These are phyloP conservation scores for Ganoderma lingzhi DNA, from an alignment of 1,284 basidiomycete species.

Conservation along the genomic window DNA sequence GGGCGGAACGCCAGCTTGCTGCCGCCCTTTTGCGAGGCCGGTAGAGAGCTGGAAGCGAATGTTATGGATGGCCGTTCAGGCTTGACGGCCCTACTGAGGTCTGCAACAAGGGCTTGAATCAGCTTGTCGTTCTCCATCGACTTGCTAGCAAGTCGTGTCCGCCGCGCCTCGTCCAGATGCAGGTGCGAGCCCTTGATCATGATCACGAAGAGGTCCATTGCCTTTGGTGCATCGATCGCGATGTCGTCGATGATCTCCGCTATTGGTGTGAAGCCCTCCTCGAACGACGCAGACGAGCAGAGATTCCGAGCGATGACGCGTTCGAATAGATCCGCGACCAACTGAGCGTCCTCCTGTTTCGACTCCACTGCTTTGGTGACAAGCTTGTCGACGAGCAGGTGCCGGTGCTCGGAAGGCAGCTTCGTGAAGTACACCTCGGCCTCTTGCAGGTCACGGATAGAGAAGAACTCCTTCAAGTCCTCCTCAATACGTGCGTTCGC, in stretches of 20 bases:
- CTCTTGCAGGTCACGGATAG: conserved; percentile 82
- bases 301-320: conserved; percentile 63
- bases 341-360: conserved; percentile 85
- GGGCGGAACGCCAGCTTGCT: too few species aligned
- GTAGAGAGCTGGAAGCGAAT: too few species aligned
- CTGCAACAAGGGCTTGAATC: too few species aligned
- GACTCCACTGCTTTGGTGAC: conserved; percentile 77
- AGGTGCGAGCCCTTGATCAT: conserved; percentile 73
- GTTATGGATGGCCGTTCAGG: too few species aligned
- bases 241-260: conserved; percentile 88
- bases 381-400: conserved; percentile 77
- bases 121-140: conserved; percentile 66
- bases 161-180: conserved; percentile 69
- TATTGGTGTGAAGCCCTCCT: conserved; percentile 69
- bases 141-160: conserved; percentile 63
- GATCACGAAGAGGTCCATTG: conserved; percentile 78
- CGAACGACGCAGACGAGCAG: conserved; percentile 65
- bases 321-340: conserved; percentile 76
- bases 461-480: conserved; percentile 82
- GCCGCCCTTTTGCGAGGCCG: too few species aligned
- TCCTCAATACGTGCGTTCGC: conserved; percentile 84
- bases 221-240: conserved; percentile 89
- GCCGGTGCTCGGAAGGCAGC: conserved; percentile 71
- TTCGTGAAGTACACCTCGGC: conserved; percentile 86
- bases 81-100: too few species aligned